phyloP scores from a whole-genome alignment of 202 grass and related monocot genomes.

The Sporobolus alterniflorus region DNA sequence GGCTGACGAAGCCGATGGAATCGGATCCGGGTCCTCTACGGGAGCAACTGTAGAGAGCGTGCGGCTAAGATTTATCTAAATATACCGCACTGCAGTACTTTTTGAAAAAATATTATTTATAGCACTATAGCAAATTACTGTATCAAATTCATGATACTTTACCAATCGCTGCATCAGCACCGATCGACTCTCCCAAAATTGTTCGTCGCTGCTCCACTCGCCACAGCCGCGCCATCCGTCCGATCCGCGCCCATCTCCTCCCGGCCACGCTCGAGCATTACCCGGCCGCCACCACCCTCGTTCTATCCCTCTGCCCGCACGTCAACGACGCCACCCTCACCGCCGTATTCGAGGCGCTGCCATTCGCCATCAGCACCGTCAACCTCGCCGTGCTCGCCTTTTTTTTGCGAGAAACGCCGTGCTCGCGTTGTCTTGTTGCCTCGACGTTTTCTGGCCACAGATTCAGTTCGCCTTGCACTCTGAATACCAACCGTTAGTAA shows the following conservation, averaged over 20 bases:
- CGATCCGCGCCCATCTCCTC: conserved; percentile 46
- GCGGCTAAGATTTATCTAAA: too few species aligned
- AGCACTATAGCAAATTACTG: too few species aligned
- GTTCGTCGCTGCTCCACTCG: too few species aligned
- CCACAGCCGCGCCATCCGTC: conserved; percentile 72
- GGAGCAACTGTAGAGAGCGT: too few species aligned
- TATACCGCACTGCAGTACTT: too few species aligned
- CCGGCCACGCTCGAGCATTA: conserved; percentile 61
- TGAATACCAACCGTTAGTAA: background rate
- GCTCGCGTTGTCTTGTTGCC: background rate
- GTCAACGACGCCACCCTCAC: conserved; percentile 54
- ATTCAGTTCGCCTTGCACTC: background rate
- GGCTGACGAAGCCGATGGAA: too few species aligned
- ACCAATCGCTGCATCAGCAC: too few species aligned
- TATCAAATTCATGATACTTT: too few species aligned
- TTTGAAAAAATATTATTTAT: too few species aligned
- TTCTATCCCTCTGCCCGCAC: conserved; percentile 76
- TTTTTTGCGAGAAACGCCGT: background rate
- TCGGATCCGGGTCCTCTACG: too few species aligned
- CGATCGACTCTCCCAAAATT: too few species aligned
- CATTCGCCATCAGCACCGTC: conserved; percentile 35
- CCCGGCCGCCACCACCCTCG: conserved; percentile 39
- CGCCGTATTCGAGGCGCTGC: background rate
- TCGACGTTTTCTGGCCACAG: conserved; percentile 3
- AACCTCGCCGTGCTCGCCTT: conserved; percentile 57